Evolutionary conservation across 192 early-diverging fungal genomes (phyloP).

Genomic region (Spinellus fusiger): DNA sequence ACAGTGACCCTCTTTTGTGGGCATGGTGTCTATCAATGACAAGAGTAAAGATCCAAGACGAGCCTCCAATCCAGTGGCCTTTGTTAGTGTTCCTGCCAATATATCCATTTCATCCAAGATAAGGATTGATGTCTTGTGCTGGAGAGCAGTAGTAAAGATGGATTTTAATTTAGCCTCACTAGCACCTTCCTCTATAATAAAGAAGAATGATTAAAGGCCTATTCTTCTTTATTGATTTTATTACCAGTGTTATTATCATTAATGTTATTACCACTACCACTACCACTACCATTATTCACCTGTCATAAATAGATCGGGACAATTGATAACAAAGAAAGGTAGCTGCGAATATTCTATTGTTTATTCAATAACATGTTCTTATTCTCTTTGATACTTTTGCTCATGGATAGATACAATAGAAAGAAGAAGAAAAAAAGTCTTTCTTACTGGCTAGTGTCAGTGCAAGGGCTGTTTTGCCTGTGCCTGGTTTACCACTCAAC

Average conservation of each 20-base stretch:
- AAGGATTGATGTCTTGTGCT: conserved; percentile 35
- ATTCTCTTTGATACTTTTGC: background rate
- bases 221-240: too few species aligned
- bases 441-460: conserved; percentile 30
- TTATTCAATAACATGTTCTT: background rate
- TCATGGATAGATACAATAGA: background rate
- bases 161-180: conserved; percentile 42
- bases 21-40: conserved; percentile 37
- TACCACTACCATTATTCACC: too few species aligned
- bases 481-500: conserved; percentile 45
- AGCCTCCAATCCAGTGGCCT: conserved; percentile 24
- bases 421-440: background rate
- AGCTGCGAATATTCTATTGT: conserved; percentile 8
- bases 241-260: too few species aligned
- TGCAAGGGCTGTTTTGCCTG: conserved; percentile 46
- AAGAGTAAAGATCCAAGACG: conserved; percentile 5
- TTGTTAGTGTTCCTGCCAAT: conserved; percentile 32
- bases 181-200: conserved; percentile 43
- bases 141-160: conserved; percentile 29
- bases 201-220: too few species aligned
- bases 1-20: conserved; percentile 4
- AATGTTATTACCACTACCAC: too few species aligned
- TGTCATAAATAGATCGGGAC: conserved; percentile 12
- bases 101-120: conserved; percentile 55
- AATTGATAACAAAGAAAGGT: conserved; percentile 10